Evolutionary conservation across 768 basidiomycete species (phyloP).

Genomic region (Mycena venus): DNA sequence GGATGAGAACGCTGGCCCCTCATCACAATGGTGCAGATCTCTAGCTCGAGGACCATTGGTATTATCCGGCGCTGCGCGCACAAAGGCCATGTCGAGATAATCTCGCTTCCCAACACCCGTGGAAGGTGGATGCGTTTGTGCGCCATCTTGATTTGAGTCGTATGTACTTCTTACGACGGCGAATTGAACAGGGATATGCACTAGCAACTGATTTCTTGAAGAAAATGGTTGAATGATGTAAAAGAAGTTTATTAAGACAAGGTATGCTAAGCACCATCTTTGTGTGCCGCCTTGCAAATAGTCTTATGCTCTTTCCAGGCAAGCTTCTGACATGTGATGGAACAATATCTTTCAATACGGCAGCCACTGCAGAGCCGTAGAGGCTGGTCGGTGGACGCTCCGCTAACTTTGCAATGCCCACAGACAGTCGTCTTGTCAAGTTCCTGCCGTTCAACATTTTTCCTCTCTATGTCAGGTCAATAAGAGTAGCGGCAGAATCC

Average conservation of each 20-base stretch:
- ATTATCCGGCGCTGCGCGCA: no score
- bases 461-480: slow-evolving; percentile 3
- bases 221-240: not conserved
- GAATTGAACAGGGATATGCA: not conserved
- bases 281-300: slow-evolving; percentile 6
- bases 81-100: no score
- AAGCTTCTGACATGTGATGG: slow-evolving; percentile 18
- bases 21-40: no score
- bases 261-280: not conserved
- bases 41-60: no score
- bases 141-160: no score
- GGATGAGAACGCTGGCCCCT: no score
- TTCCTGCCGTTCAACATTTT: not conserved
- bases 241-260: not conserved
- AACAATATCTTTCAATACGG: slow-evolving; percentile 19
- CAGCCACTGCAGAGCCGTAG: slow-evolving; percentile 16
- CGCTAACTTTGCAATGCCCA: slow-evolving; percentile 14
- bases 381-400: not conserved
- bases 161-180: no score
- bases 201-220: not conserved
- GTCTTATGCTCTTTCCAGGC: slow-evolving; percentile 20
- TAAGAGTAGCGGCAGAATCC: not conserved
- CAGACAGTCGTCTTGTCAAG: slow-evolving; percentile 12
- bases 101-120: no score
- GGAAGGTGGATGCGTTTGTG: no score